A percentile compares a stretch with the other conserved stretches of the same genome.
Conservation (phyloP, 108 stramenopile species). For the Pseudonitzschia delicatissima region DNA sequence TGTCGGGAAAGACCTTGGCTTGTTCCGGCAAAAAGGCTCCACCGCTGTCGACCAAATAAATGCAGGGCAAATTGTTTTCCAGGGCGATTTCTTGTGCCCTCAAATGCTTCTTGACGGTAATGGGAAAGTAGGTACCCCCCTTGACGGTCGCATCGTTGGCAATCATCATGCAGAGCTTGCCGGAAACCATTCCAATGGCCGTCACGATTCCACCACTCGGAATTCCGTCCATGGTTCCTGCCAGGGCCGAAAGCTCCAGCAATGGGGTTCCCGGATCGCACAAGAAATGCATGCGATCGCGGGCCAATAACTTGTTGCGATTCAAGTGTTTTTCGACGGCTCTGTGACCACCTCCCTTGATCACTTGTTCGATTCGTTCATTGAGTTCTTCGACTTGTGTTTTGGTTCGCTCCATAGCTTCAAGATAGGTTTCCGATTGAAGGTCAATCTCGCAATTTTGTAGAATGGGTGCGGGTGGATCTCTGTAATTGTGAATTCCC, state of each 20-base stretch:
- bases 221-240: constrained; percentile 70
- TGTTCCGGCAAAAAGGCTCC: constrained; percentile 97
- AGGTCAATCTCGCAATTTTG: constrained; percentile 22
- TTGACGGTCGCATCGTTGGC: constrained; percentile 99
- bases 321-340: constrained; percentile 74
- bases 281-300: constrained; percentile 90
- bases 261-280: constrained; percentile 93
- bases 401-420: constrained; percentile 36
- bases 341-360: constrained; percentile 51
- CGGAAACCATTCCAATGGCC: constrained; percentile 91
- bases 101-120: constrained; percentile 99
- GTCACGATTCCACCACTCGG: constrained; percentile 95
- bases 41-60: constrained; percentile 93
- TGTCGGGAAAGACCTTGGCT: constrained; percentile 96
- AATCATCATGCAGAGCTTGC: constrained; percentile 90
- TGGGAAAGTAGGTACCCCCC: constrained; percentile 97
- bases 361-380: constrained; percentile 21
- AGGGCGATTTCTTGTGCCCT: constrained; percentile 96
- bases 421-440: constrained; percentile 20
- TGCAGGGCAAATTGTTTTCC: constrained; percentile 93
- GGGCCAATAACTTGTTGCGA: constrained; percentile 88
- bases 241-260: constrained; percentile 92
- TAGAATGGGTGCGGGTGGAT: constrained; percentile 23
- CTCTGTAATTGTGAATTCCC: not conserved
- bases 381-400: constrained; percentile 34